These are phyloP conservation scores for Saccharomycopsis lassenensis DNA, from an alignment of 805 yeast species.

Conservation along the genomic window DNA sequence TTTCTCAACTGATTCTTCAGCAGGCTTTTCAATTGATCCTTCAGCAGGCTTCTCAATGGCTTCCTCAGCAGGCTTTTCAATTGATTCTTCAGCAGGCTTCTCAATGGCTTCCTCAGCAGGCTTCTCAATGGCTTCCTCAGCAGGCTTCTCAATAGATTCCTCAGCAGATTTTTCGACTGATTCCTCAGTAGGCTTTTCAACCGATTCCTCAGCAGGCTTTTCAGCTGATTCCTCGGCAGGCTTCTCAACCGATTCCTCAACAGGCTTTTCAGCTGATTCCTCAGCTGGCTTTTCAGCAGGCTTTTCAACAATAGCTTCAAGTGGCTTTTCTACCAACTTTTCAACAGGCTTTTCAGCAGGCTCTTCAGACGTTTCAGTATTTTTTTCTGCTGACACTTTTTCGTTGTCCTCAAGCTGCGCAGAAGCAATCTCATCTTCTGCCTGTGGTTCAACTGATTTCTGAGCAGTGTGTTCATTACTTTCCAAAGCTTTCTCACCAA, in stretches of 20 bases:
- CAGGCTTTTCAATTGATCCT: background rate
- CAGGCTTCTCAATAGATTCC: slow-evolving; percentile 2
- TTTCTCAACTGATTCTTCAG: slow-evolving; percentile 9
- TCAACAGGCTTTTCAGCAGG: slow-evolving; percentile 7
- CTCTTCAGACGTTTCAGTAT: slow-evolving; percentile 1
- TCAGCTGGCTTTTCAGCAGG: slow-evolving; percentile 7
- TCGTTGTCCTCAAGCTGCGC: slow-evolving; percentile 1
- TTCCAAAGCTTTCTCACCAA: slow-evolving; percentile 2
- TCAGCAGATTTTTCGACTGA: too few species aligned
- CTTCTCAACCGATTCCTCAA: slow-evolving; percentile 4
- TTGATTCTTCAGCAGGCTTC: slow-evolving; percentile 4
- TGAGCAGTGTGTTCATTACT: background rate
- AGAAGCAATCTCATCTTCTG: background rate
- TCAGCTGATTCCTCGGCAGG: slow-evolving; percentile 2
- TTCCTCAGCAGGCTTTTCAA: slow-evolving; percentile 1
- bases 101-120: slow-evolving; percentile 1
- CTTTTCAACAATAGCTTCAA: slow-evolving; percentile 6
- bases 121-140: slow-evolving; percentile 3
- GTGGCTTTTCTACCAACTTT: slow-evolving; percentile 3
- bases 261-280: slow-evolving; percentile 7
- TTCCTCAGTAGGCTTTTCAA: background rate
- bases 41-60: background rate
- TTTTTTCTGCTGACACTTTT: slow-evolving; percentile 3
- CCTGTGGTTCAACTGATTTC: background rate
- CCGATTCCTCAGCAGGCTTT: background rate